Conservation (phyloP, 192 early-diverging fungal genomes). For the Coemansia sp. region DNA sequence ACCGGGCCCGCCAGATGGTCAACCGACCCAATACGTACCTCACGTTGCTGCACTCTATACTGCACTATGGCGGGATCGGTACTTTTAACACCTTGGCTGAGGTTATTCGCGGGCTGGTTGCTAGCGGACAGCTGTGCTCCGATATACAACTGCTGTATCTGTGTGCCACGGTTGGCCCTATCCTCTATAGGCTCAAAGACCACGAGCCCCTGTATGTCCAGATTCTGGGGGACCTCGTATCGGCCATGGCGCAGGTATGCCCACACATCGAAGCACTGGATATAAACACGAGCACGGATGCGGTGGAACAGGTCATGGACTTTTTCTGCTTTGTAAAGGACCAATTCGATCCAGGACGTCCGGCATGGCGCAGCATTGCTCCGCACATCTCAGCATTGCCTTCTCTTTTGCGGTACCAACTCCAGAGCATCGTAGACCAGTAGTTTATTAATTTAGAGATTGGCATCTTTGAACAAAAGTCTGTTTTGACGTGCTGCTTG, state of each 20-base stretch:
- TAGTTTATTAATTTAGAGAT: constrained; percentile 1
- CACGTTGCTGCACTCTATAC: constrained; percentile 68
- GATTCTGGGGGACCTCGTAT: constrained; percentile 42
- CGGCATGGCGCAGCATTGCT: constrained; percentile 43
- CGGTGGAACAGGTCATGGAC: constrained; percentile 53
- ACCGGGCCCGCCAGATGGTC: constrained; percentile 56
- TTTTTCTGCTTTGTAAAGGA: constrained; percentile 55
- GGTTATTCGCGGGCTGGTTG: constrained; percentile 36
- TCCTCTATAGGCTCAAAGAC: constrained; percentile 66
- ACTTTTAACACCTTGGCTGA: constrained; percentile 53
- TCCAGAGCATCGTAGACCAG: constrained; percentile 49
- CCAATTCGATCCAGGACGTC: constrained; percentile 46
- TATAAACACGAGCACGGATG: constrained; percentile 33
- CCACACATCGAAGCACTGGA: constrained; percentile 22
- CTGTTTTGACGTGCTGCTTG: constrained; percentile 63
- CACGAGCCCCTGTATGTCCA: constrained; percentile 40
- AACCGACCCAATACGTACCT: constrained; percentile 72
- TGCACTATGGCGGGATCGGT: constrained; percentile 72
- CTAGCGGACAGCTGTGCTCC: constrained; percentile 54
- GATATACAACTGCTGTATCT: constrained; percentile 73
- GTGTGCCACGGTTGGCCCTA: constrained; percentile 68
- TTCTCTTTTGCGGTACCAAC: constrained; percentile 34
- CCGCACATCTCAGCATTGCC: constrained; percentile 48
- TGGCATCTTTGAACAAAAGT: constrained; percentile 51
- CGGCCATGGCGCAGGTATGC: constrained; percentile 43